A percentile compares a stretch with the other conserved stretches of the same genome.
Evolutionary conservation across 306 rosid species (phyloP).

Genomic region (Lathyrus aphaca): DNA sequence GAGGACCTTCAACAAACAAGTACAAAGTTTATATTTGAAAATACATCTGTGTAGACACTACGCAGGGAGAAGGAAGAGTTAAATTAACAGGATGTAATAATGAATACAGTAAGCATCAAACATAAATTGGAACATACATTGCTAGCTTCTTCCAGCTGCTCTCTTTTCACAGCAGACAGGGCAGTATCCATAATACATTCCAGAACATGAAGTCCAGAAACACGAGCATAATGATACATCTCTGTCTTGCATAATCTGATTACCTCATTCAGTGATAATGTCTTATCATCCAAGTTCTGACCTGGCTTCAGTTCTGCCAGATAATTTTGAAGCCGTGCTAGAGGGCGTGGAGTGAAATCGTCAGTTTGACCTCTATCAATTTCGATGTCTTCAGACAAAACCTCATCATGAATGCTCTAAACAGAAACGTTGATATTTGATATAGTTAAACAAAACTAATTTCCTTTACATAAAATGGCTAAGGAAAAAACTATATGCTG

Average conservation of each 20-base stretch:
- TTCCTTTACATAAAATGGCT: constrained; percentile 18
- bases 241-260: constrained; percentile 68
- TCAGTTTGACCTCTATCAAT: constrained; percentile 63
- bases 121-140: constrained; percentile 68
- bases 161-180: constrained; percentile 84
- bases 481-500: constrained; percentile 16
- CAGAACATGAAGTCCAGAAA: constrained; percentile 81
- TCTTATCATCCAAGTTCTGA: constrained; percentile 44
- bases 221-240: constrained; percentile 91
- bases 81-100: constrained; percentile 27
- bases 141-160: constrained; percentile 87
- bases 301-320: constrained; percentile 52
- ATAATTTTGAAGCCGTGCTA: constrained; percentile 58
- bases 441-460: constrained; percentile 32
- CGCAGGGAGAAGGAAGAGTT: constrained; percentile 13
- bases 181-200: constrained; percentile 90
- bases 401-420: constrained; percentile 78
- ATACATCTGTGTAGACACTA: constrained; percentile 26
- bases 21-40: constrained; percentile 25
- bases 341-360: constrained; percentile 70
- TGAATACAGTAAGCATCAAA: constrained; percentile 26
- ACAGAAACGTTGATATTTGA: constrained; percentile 38
- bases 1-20: constrained; percentile 65
- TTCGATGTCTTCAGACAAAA: constrained; percentile 78
- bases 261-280: constrained; percentile 48